Evolutionary conservation across 2,329 filamentous ascomycete species (phyloP), one percentile per base, ranked within the genome.

Genomic region (Aureobasidium mangrovei): DNA sequence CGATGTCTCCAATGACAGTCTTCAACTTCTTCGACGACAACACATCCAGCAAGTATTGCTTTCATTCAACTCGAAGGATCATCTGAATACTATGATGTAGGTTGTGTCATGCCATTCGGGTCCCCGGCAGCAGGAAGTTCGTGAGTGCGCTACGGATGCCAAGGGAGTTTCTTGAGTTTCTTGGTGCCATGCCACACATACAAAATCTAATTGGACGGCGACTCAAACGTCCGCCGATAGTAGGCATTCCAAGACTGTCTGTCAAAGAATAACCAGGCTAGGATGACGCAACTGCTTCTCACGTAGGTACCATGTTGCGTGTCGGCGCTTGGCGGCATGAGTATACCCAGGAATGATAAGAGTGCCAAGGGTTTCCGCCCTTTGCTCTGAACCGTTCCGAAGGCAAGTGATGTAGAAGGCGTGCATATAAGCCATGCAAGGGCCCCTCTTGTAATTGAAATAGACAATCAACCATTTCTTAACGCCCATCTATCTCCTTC

Each of bases 401-500:
- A 18, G 10, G 32, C 32, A 35, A 35, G 32, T 7, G 32, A 38
- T 6, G 24, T 12, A 2, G 12, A 31, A 44, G 6, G 12, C 43
- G 31, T 24, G 38, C 49, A 53, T 53, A 53, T 53, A 53, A 53
- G 49, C 32, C 32, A 44, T 12, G 49, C 33, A n/a, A 53, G 40
- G 32, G n/a, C 49, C 48, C 48, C 12, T 44, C 26, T 44, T 18
- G 49, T 53, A 12, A 29, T 53, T 29, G 24, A 12, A n/a, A 10
- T 27, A 33, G 29, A 51, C 24, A 36, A 51, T 51, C 28, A 35
- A 51, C 53, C 32, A 55, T 42, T 18, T 18, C 26, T 10, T 24
- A 26, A 43, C 7, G 40, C 40, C 49, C 49, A 44, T 24, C 18
- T 18, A 18, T 18, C 18, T 18, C 59, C 60, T 59, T 63, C 62